Base-by-base conservation (phyloP, 441 rosid genomes). In the Aquilaria agallochum region DNA sequence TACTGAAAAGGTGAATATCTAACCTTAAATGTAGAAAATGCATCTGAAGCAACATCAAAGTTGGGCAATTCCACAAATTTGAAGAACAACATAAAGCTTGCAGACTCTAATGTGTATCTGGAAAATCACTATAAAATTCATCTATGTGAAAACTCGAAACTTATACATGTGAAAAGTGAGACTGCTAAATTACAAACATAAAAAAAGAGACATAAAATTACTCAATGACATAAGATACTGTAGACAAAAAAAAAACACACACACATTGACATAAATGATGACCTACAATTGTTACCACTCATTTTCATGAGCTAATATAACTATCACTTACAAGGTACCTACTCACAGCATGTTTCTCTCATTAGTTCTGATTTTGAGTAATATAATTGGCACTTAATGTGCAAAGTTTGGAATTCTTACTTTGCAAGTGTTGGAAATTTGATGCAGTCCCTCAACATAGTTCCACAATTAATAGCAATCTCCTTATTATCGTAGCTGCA, bases 11-110 rank as follows among this genome's bases (percentile, higher is more conserved):
- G 65, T 66, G 65, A 58, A 42, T 20, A 56, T 72, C 81, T 78
- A 75, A 90, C 97, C 96, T 94, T 94, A 78, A 94, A 94, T 67
- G 97, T 94, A 63, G 94, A 87, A 78, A 94, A 90, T 58, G 99
- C 96, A 88, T 94, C 99, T 72, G 97, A 90, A 69, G 97, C 87
- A 74, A 90, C 92, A 65, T 94, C 99, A 76, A 90, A 94, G 76
- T 74, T 89, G 30, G 99, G 96, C 77, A 86, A 70, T 69, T 94
- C 97, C 81, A 91, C 95, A 76, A 87, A 94, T 80, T 94, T 94
- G 89, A 94, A 94, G 87, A 90, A 90, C 73, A 94, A 70, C 72
- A 75, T 88, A 74, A 90, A 94, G 86, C 97, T 80, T 20, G 97
- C 86, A 69, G 99, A 89, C 80, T 84, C 96, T 79, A 94, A 58